Evolutionary conservation across 805 yeast species (phyloP).

Genomic region (Candida parachauliodes): DNA sequence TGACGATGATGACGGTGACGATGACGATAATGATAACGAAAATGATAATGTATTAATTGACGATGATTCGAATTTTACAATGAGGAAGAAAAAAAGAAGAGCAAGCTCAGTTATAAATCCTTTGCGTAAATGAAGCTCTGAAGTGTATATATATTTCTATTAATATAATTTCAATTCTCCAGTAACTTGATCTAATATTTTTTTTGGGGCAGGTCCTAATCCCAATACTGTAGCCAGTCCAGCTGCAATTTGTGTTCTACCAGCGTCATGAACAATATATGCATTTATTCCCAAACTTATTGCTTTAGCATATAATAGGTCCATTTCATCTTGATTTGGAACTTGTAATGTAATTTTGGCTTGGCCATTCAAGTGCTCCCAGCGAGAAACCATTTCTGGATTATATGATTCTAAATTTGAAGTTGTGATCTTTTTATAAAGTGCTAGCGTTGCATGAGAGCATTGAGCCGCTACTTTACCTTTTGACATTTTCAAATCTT

Average conservation of each 20-base stretch:
- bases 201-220: constrained; percentile 92
- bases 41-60: constrained; percentile 34
- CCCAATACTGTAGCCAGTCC: constrained; percentile 97
- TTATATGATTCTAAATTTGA: constrained; percentile 53
- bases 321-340: constrained; percentile 66
- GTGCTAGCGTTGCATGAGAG: constrained; percentile 93
- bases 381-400: constrained; percentile 61
- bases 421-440: constrained; percentile 66
- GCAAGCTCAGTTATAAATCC: constrained; percentile 44
- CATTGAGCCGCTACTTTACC: constrained; percentile 98
- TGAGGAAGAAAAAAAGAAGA: constrained; percentile 28
- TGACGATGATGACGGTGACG: too few species aligned
- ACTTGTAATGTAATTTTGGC: constrained; percentile 89
- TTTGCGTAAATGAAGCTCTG: constrained; percentile 18
- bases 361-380: constrained; percentile 81
- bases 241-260: constrained; percentile 93
- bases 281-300: constrained; percentile 75
- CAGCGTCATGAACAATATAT: constrained; percentile 89
- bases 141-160: neutral
- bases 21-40: constrained; percentile 30
- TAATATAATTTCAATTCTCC: constrained; percentile 67
- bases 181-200: constrained; percentile 76
- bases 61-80: constrained; percentile 21
- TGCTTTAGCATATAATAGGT: constrained; percentile 75
- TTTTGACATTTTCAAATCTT: constrained; percentile 86